Evolutionary conservation across 1,284 basidiomycete genomes (phyloP), one percentile per base, ranked within the genome.

Genomic region (Cutaneotrichosporon sp.): DNA sequence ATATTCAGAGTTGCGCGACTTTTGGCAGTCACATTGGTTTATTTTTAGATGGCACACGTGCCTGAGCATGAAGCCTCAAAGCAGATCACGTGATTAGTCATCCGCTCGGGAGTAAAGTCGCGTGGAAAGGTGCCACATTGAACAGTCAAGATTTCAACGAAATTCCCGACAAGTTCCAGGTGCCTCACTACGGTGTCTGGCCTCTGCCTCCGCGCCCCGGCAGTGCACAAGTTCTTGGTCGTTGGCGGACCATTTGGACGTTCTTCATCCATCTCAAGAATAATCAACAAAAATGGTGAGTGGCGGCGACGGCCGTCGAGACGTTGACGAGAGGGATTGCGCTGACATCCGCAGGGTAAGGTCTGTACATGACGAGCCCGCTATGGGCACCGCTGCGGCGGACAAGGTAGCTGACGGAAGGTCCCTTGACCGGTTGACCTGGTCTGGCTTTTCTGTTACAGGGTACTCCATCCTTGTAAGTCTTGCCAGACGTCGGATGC

Each of bases 381-480:
- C 18, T 35, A 15, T 5, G 14, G 26, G 22, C 20, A 18, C 18
- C 43, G 43, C 43, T 45, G 23, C 43, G 43, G 43, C 43, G 43
- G 33, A 45, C 43, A 45, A 46, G 46, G 40, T 49, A 59, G 57
- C 57, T 60, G 70, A 73, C 63, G 72, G 73, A 73, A 74, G 72
- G 68, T 74, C 69, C 61, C 67, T 63, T 45, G 43, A 45, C 43
- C 34, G 43, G 43, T 69, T 70, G 67, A 68, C 87, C 87, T 87
- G 86, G 85, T 87, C 78, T 69, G 82, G 79, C 66, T 48, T 47
- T 58, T 63, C 57, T 44, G 46, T 43, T 63, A 72, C 74, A 90
- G 75, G 87, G 88, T 84, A 90, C 88, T 74, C 88, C 88, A 76
- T 90, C 88, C 73, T 90, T 90, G 87, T 90, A 46, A 66, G 60